Percentiles rank a stretch among this genome's conserved stretches.
phyloP scores from a whole-genome alignment of 2,329 filamentous ascomycete genomes.

The Xylaria sp. region DNA sequence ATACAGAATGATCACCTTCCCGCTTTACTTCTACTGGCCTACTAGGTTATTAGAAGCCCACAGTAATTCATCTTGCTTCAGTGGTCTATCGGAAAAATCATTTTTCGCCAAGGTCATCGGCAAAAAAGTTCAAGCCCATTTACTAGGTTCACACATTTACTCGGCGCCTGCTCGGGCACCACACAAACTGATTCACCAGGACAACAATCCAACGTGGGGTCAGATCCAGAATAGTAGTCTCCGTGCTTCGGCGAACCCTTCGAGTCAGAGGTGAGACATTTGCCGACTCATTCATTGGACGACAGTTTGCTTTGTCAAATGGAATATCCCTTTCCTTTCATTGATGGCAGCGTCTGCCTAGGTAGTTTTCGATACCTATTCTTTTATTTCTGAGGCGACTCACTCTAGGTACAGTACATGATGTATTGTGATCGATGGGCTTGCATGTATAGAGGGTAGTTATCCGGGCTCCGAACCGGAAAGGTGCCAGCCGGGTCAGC shows the following conservation, averaged over 20 bases:
- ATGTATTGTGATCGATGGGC: conserved; percentile 10
- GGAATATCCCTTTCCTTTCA: too few species aligned
- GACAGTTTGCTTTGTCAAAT: conserved; percentile 17
- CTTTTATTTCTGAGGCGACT: too few species aligned
- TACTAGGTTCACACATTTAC: too few species aligned
- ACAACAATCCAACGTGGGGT: conserved; percentile 25
- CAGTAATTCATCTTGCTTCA: conserved; percentile 1
- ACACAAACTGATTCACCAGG: conserved; percentile 19
- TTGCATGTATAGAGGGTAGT: neutral
- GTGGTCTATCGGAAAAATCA: conserved; percentile 10
- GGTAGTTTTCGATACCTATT: too few species aligned
- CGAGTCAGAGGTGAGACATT: conserved; percentile 31
- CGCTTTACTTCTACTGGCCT: conserved; percentile 12
- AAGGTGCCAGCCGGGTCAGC: conserved; percentile 10
- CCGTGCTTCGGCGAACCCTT: conserved; percentile 30
- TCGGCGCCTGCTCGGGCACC: too few species aligned
- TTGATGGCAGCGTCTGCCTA: too few species aligned
- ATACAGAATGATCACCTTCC: neutral
- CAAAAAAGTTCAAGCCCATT: neutral
- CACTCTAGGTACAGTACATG: neutral
- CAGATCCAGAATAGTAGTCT: conserved; percentile 8
- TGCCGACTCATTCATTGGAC: conserved; percentile 27
- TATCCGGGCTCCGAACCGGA: conserved; percentile 24
- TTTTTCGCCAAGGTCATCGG: neutral
- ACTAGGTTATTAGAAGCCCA: conserved; percentile 4